Evolutionary conservation across 257 asterid genomes (phyloP).

Genomic region (Solanum clarkiae): DNA sequence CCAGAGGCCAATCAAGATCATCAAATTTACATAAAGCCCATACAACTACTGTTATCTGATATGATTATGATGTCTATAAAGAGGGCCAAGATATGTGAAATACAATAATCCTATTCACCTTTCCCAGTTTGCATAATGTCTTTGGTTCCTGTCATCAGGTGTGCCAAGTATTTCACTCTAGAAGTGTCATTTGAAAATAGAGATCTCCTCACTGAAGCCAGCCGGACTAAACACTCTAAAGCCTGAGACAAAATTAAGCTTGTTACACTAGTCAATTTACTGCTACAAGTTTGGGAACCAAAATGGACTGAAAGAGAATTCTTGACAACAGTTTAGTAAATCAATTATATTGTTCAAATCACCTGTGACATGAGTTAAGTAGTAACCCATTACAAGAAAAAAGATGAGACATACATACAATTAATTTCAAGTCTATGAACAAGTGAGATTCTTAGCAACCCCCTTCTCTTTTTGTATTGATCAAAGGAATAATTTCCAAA

Average conservation of each 20-base stretch:
- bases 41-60: background rate
- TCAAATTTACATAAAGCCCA: background rate
- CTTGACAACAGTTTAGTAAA: background rate
- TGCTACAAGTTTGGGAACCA: background rate
- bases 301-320: background rate
- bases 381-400: background rate
- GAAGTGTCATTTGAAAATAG: constrained; percentile 75
- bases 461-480: background rate
- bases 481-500: background rate
- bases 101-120: constrained; percentile 29
- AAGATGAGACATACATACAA: background rate
- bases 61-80: background rate
- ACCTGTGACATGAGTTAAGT: background rate
- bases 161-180: constrained; percentile 85
- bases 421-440: background rate
- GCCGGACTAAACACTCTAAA: constrained; percentile 85
- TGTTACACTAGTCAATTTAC: background rate
- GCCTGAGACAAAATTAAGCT: constrained; percentile 32
- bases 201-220: constrained; percentile 95
- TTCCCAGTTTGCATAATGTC: constrained; percentile 85
- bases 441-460: background rate
- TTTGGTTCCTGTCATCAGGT: constrained; percentile 88
- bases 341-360: background rate
- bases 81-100: background rate
- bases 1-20: background rate